Conservation (phyloP, 306 rosid genomes). For the Lablab purpureus region DNA sequence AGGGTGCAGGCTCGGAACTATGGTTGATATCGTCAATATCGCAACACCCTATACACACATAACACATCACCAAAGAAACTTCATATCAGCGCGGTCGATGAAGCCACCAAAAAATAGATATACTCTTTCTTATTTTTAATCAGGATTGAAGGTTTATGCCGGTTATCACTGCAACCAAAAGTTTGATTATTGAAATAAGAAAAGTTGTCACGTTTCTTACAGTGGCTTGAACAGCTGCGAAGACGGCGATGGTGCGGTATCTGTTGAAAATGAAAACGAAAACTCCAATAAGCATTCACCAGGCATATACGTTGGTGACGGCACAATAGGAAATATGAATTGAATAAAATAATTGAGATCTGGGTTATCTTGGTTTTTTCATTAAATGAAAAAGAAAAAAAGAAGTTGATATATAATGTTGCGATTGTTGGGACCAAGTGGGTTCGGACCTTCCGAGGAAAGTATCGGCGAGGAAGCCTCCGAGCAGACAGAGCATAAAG, state of each 20-base stretch:
- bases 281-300: not conserved
- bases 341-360: not conserved
- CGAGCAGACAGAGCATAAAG: conserved; percentile 88
- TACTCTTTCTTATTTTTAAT: too few relatives aligned
- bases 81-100: not conserved
- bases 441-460: conserved; percentile 80
- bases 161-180: not conserved
- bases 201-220: conserved; percentile 54
- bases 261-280: conserved; percentile 45
- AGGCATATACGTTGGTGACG: not conserved
- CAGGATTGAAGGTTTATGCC: not conserved
- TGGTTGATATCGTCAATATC: conserved; percentile 78
- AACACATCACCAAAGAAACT: not conserved
- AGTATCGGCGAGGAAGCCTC: conserved; percentile 90
- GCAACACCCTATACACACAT: conserved; percentile 68
- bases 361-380: not conserved
- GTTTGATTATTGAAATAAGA: not conserved
- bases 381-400: not conserved
- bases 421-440: not conserved
- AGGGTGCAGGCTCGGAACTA: conserved; percentile 83
- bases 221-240: conserved; percentile 82
- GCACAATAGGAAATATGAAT: not conserved
- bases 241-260: conserved; percentile 86
- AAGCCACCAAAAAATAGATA: too few relatives aligned
- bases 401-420: not conserved